phyloP scores from a whole-genome alignment of 2,329 filamentous ascomycete species.

The Ilyonectria robusta region DNA sequence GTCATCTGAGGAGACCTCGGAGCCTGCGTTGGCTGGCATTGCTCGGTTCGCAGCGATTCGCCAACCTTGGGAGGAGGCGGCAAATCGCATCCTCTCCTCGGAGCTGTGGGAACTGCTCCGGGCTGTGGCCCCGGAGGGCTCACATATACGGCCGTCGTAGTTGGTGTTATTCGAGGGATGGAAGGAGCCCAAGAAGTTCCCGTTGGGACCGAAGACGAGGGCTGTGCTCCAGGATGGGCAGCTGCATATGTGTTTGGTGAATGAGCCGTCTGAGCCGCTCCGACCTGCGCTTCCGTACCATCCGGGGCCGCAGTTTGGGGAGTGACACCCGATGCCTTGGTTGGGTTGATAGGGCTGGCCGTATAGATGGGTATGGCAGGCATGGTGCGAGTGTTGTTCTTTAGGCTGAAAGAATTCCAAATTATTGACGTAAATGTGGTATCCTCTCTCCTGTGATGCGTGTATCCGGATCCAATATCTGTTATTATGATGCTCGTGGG shows the following conservation, averaged over 20 bases:
- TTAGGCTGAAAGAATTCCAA: background rate
- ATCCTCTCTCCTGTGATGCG: background rate
- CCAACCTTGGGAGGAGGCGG: constrained; percentile 68
- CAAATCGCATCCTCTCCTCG: constrained; percentile 50
- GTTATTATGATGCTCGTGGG: background rate
- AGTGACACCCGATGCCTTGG: constrained; percentile 66
- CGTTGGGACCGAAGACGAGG: constrained; percentile 61
- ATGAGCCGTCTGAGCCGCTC: constrained; percentile 45
- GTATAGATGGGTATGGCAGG: constrained; percentile 73
- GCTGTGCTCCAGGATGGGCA: constrained; percentile 44
- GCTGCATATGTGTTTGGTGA: constrained; percentile 50
- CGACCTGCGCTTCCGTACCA: constrained; percentile 35
- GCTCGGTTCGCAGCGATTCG: constrained; percentile 57
- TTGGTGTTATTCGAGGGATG: constrained; percentile 60
- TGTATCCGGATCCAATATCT: background rate
- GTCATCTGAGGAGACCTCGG: constrained; percentile 63
- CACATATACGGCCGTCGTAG: constrained; percentile 50
- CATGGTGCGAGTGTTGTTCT: constrained; percentile 58
- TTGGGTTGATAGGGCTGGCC: constrained; percentile 70
- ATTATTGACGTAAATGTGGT: background rate
- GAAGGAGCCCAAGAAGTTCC: constrained; percentile 53
- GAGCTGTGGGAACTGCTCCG: constrained; percentile 65
- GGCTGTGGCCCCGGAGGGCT: constrained; percentile 71
- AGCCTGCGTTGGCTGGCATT: constrained; percentile 56
- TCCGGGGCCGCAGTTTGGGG: constrained; percentile 59